Base-by-base conservation (phyloP, 169 alveolate species). In the Neospora caninum region DNA sequence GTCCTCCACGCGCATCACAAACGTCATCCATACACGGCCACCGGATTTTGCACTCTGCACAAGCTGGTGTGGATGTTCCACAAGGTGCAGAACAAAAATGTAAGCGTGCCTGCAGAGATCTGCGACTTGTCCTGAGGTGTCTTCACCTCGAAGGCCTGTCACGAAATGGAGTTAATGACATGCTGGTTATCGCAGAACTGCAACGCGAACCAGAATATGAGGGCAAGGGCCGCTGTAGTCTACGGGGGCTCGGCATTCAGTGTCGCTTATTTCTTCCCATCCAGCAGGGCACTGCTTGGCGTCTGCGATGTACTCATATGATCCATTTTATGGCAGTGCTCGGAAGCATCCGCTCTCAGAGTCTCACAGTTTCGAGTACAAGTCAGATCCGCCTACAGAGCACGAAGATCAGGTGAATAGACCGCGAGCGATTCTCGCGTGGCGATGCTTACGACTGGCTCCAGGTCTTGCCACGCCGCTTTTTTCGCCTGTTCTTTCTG, bases 211-310 rank as follows among this genome's bases (percentile, higher is more conserved):
- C 91, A 91, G 36, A 45, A 91, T 70, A 39, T 91, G 94, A 45
- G 94, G 94, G 70, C 94, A 91, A 27, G 86, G 89, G 34, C 94
- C 94, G 0, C 39, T 0, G 82, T 91, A 91, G 34, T 91, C 94
- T 1, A 22, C 69, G 16, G 91, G 91, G 34, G 94, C 94, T 38
- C 58, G 80, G 82, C 94, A 91, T 49, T 91, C 31, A n/a, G 53
- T 34, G 34, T 25, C 69, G 36, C 43, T 84, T 25, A 34, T 38
- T 6, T 45, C 84, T 36, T 78, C 86, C 94, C 94, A 91, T 27
- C 94, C 94, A 9, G 94, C 80, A 9, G 94, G 94, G 42, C 94
- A 91, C 83, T 78, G 89, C 58, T 31, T 36, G 25, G 94, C 41
- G 34, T 91, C 94, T 91, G 82, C 64, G 64, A 36, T 27, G 36